Base-by-base conservation (phyloP, 495 filamentous ascomycete species). In the Aspergillus ellipticus region DNA sequence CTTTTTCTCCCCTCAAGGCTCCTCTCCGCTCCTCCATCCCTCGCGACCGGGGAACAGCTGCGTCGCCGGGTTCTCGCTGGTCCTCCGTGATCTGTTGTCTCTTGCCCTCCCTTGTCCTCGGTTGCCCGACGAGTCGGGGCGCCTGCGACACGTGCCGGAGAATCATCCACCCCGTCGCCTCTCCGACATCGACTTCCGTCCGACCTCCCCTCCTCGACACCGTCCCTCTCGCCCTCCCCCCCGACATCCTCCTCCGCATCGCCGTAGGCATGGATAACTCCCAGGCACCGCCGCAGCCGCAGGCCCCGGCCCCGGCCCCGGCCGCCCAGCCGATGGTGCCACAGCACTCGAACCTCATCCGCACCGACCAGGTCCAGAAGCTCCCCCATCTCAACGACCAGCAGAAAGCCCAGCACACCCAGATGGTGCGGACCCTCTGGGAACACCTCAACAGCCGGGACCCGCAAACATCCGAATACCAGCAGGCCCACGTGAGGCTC, bases 361-460 rank as follows among this genome's bases (percentile, higher is more conserved):
- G 73, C 28, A 78, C 78, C 26, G 79, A 82, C 19, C 74, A 80
- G 47, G 77, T 82, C 9, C 72, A 74, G 51, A 80, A 79, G 53
- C 68, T 82, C 7, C 71, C 72, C 10, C 69, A 75, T 61, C 73
- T 83, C 49, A 72, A 67, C 11, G 79, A 85, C 4, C 79, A 86
- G 11, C 84, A 88, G 51, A 89, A 85, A 60, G 53, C 61, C 8
- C 86, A 88, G 63, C 90, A 90, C 55, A 79, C 87, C 49, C 68
- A 77, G 43, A 78, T 87, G 3, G 77, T 93, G 11, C 77, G 79
- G 16, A 66, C 60, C 13, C 68, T 92, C 9, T 90, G 86, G 79
- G 68, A 75, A 13, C 62, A 75, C 9, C 78, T 92, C 35, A 85
- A 87, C 41, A 79, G 63, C 15, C 77, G 81, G n/a, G 72, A 80